Evolutionary conservation across 345 rosid species (phyloP), one percentile per base, ranked within the genome.

Genomic region (Eutrema heterophyllum): DNA sequence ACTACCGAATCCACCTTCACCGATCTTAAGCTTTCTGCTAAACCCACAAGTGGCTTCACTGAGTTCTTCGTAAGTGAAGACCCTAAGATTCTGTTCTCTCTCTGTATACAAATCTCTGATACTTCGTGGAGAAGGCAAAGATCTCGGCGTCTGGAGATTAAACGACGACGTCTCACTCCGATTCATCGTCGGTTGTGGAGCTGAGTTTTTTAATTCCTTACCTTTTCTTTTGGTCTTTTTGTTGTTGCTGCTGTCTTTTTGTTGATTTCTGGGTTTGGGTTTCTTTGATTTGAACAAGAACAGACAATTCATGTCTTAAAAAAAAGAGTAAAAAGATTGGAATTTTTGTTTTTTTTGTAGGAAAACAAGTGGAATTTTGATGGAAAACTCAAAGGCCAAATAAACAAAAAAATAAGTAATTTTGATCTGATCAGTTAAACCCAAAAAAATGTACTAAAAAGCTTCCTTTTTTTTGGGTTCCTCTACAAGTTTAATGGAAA

Each of bases 1-100:
- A 67, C 69, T 60, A 40, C 97, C 97, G 15, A 93, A 93, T 7
- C 98, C 98, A 27, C 98, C 98, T 84, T 93, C 96, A 4, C 98
- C 98, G 36, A 93, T 85, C 88, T 83, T 89, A 32, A 81, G 81
- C 39, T 53, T 70, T 76, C 90, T 78, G 70, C 21, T 86, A 79
- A 93, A 93, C 51, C 84, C 87, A 66, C 51, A 14, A 4, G 98
- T 91, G 7, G 97, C 97, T 21, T 81, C 79, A 41, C 79, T 83
- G 45, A 93, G 93, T 84, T 93, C 98, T 12, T 84, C 56, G 75
- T 81, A 86, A 14, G 87, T 72, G 75, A 91, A 93, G 32, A 83
- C 92, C 70, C 91, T 71, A 70, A 91, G 80, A 27, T 85, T 86
- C 18, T 82, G 86, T 72, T 86, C 89, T 63, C 84, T 89, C 60